A percentile compares a stretch with the other conserved stretches of the same genome.
Conservation (phyloP, 176 grass and related monocot species). For the Hyparrhenia diplandra region DNA sequence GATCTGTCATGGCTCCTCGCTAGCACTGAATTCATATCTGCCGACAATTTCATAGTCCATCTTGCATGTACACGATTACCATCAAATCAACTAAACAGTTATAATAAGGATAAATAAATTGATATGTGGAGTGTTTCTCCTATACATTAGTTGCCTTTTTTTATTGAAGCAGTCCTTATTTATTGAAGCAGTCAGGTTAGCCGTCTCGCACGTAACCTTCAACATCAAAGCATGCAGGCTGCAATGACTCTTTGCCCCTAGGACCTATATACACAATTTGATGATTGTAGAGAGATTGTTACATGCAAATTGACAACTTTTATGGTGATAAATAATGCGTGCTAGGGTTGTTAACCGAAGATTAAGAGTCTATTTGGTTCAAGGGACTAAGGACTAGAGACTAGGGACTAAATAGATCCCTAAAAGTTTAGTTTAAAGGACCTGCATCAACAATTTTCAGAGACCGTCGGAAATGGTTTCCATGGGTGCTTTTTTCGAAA, state of each 20-base stretch:
- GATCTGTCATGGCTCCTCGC: background rate
- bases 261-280: background rate
- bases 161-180: background rate
- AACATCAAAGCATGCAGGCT: background rate
- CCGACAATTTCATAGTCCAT: background rate
- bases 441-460: no score
- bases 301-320: background rate
- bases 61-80: background rate
- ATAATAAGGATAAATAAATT: background rate
- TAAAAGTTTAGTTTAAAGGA: no score
- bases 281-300: background rate
- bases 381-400: no score
- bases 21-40: background rate
- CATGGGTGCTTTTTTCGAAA: no score
- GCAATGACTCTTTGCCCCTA: background rate
- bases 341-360: background rate
- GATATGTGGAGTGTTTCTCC: no score
- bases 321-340: background rate
- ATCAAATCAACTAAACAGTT: slow-evolving; percentile 4
- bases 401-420: no score
- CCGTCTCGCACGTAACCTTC: background rate
- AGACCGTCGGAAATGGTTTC: no score
- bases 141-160: background rate
- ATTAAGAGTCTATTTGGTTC: no score
- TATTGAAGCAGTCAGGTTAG: background rate